A percentile compares a stretch with the other conserved stretches of the same genome.
Conservation (phyloP, 768 basidiomycete species). For the Boletus rubroflammeus region DNA sequence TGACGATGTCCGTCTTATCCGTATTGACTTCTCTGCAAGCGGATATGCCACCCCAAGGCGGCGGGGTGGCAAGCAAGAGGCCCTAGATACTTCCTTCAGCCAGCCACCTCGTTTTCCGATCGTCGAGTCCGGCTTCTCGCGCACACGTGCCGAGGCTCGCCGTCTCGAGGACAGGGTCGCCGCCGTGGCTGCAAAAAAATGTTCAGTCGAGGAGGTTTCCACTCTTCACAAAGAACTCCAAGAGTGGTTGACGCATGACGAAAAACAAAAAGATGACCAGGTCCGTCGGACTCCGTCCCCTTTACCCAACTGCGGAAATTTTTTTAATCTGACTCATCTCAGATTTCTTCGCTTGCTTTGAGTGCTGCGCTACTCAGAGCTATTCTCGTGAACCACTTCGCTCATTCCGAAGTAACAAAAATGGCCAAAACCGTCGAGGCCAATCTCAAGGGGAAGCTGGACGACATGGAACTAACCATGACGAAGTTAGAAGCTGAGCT, state of each 20-base stretch:
- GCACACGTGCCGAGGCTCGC: slow-evolving; percentile 53
- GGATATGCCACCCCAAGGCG: slow-evolving; percentile 68
- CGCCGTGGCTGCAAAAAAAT: slow-evolving; percentile 78
- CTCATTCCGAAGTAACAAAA: slow-evolving; percentile 75
- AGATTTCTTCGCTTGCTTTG: slow-evolving; percentile 68
- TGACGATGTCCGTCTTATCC: slow-evolving; percentile 70
- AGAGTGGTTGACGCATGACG: slow-evolving; percentile 65
- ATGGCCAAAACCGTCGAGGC: slow-evolving; percentile 59
- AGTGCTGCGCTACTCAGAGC: slow-evolving; percentile 78
- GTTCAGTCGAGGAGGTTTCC: slow-evolving; percentile 82
- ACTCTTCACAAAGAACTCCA: slow-evolving; percentile 75
- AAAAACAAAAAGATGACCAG: slow-evolving; percentile 54
- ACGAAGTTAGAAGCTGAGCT: slow-evolving; percentile 66
- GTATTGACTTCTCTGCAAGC: slow-evolving; percentile 68
- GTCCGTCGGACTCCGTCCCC: slow-evolving; percentile 39
- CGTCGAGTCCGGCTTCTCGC: slow-evolving; percentile 39
- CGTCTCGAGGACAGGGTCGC: slow-evolving; percentile 76
- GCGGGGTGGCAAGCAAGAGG: slow-evolving; percentile 47
- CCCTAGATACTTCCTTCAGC: slow-evolving; percentile 37
- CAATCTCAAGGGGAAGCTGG: slow-evolving; percentile 59
- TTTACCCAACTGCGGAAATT: slow-evolving; percentile 6
- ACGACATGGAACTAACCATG: slow-evolving; percentile 57
- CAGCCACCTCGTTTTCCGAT: slow-evolving; percentile 47
- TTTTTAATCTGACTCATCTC: slow-evolving; percentile 7
- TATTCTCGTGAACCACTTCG: slow-evolving; percentile 77